Conservation (phyloP, 1,284 basidiomycete species). For the Rugosomyces carneus region DNA sequence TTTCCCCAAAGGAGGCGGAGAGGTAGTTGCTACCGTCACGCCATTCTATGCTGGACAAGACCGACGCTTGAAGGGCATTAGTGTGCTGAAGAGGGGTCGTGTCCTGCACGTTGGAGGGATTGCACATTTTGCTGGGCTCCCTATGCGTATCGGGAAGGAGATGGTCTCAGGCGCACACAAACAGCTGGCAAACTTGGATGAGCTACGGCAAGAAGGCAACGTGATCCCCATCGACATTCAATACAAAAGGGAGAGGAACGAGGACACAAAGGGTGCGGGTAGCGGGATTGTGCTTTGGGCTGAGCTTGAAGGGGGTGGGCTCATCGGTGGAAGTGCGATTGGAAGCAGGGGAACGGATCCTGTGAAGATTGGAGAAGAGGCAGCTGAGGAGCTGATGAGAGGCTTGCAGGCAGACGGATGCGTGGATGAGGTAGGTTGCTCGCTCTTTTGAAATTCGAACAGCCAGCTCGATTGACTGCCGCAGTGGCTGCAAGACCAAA, state of each 20-base stretch:
- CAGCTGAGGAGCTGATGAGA: constrained; percentile 48
- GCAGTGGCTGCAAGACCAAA: constrained; percentile 56
- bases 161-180: constrained; percentile 48
- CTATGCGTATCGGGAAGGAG: constrained; percentile 40
- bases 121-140: constrained; percentile 59
- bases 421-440: constrained; percentile 52
- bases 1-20: constrained; percentile 64
- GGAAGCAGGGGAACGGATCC: constrained; percentile 44
- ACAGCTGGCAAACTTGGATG: constrained; percentile 30
- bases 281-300: constrained; percentile 70
- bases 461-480: constrained; percentile 1
- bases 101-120: constrained; percentile 45
- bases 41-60: constrained; percentile 22
- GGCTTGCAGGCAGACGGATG: constrained; percentile 57
- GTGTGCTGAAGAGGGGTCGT: constrained; percentile 47
- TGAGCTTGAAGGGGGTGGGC: constrained; percentile 55
- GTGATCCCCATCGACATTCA: constrained; percentile 33
- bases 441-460: background rate
- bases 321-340: constrained; percentile 59
- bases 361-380: constrained; percentile 45
- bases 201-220: constrained; percentile 10
- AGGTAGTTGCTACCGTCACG: constrained; percentile 40
- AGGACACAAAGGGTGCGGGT: constrained; percentile 48
- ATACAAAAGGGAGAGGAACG: constrained; percentile 40
- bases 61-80: constrained; percentile 40